These are phyloP conservation scores for Davidsoniella australis DNA, from an alignment of 2,329 filamentous ascomycete genomes.

Conservation along the genomic window DNA sequence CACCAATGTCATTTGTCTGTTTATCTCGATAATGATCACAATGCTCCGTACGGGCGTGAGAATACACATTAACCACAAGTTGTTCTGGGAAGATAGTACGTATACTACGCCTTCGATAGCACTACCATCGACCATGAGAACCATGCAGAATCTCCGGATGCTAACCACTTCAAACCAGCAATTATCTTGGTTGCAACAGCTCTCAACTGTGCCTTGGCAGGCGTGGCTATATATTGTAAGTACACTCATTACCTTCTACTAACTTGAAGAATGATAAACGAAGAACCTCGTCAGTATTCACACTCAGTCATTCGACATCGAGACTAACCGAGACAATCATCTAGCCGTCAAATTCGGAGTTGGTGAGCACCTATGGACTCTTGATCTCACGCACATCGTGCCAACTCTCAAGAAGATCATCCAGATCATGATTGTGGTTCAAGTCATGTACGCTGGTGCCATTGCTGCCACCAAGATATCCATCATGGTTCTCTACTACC, in stretches of 20 bases:
- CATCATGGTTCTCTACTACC: constrained; percentile 20
- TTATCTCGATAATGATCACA: constrained; percentile 2
- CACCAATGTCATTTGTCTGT: not conserved
- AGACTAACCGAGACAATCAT: constrained; percentile 3
- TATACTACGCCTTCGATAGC: not conserved
- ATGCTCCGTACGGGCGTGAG: constrained; percentile 7
- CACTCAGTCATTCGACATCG: not conserved
- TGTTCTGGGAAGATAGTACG: constrained; percentile 12
- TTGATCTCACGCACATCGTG: constrained; percentile 3
- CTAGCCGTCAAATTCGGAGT: constrained; percentile 10
- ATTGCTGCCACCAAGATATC: constrained; percentile 20
- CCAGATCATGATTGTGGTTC: constrained; percentile 17
- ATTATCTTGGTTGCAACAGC: constrained; percentile 6
- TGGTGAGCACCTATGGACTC: constrained; percentile 9
- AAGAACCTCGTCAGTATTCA: not conserved
- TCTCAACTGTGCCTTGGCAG: constrained; percentile 2
- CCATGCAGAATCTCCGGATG: not conserved
- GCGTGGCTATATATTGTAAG: constrained; percentile 5
- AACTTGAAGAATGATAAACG: not conserved
- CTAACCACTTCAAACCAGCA: not conserved
- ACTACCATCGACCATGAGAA: too few species aligned
- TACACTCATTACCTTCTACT: not conserved
- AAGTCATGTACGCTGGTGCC: constrained; percentile 19
- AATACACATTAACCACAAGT: not conserved
- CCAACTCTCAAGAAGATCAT: constrained; percentile 3